Percentiles rank a stretch among this genome's conserved stretches.
phyloP scores from a whole-genome alignment of 371 early-diverging fungal species.

The Chytridiales sp. region DNA sequence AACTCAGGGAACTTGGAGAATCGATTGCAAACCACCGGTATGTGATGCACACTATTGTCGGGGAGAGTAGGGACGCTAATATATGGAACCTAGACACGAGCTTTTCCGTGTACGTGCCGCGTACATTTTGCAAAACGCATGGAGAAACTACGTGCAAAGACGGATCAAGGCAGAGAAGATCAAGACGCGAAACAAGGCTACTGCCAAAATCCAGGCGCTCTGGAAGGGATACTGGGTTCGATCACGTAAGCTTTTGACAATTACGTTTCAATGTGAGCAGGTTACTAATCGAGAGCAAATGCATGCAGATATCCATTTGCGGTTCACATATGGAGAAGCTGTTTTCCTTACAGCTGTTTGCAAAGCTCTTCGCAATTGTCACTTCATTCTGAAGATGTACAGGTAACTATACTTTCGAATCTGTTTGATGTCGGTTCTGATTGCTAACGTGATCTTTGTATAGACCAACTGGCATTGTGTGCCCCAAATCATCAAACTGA shows the following conservation, averaged over 20 bases:
- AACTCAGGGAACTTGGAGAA: constrained; percentile 42
- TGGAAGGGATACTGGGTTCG: constrained; percentile 61
- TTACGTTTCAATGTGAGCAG: not conserved
- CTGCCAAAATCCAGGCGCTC: constrained; percentile 50
- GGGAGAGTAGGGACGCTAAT: no score
- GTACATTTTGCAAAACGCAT: constrained; percentile 48
- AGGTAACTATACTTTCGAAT: constrained; percentile 1
- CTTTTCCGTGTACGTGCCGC: constrained; percentile 46
- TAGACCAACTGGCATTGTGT: constrained; percentile 56
- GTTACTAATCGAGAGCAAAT: not conserved
- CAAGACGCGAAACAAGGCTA: constrained; percentile 49
- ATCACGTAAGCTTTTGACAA: constrained; percentile 37
- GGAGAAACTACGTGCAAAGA: constrained; percentile 36
- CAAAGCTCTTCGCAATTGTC: constrained; percentile 44
- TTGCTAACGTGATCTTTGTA: not conserved
- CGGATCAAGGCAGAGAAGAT: constrained; percentile 47
- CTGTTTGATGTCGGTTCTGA: no score
- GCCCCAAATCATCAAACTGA: constrained; percentile 34
- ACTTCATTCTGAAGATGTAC: constrained; percentile 60
- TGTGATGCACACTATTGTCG: not conserved
- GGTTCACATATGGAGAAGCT: constrained; percentile 55
- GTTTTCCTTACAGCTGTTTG: constrained; percentile 56
- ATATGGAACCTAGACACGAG: constrained; percentile 20
- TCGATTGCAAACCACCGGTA: constrained; percentile 39
- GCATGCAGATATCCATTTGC: constrained; percentile 44